Base-by-base conservation (phyloP, 176 grass and related monocot species). In the Juncus inflexus region DNA sequence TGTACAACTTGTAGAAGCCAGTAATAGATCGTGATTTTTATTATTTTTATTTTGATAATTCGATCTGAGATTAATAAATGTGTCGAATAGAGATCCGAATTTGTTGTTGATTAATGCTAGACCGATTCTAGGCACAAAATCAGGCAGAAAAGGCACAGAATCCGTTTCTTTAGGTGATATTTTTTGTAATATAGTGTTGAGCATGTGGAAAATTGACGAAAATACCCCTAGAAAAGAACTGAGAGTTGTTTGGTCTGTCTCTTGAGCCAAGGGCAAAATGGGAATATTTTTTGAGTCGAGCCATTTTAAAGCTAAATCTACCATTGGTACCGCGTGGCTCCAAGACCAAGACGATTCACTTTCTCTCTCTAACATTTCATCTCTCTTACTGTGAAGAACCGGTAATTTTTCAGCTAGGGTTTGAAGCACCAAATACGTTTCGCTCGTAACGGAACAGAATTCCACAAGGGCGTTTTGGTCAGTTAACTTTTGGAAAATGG, bases 61-160 rank as follows among this genome's bases (percentile, higher is more conserved):
- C 42, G 69, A 72, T 84, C 92, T 89, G 66, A 86, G 19, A 58
- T 75, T 61, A 81, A 73, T 83, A 67, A 97, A 80, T 9, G 55
- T 37, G 38, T 78, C 74, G 52, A 84, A 58, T 28, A 97, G 64
- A 19, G 87, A 86, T 62, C 72, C 42, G 62, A 79, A 53, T 69
- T 69, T 69, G 65, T 7, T 40, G 2, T 89, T 91, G 58, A 86
- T 86, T 74, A 97, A 67, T 13, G 49, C 42, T 35, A 91, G 66
- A 55, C 79, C 87, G 74, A 97, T 80, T 79, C 85, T 97, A 58
- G 87, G 92, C 50, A 97, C 79, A 84, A 89, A 97, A 36, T 91
- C 74, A 10, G 82, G 87, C 69, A 97, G 79, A 28, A 28, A 28
- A 28, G 19, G 87, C 92, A 91, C 58, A 77, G 87, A 65, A 91